phyloP scores from a whole-genome alignment of 176 grass and related monocot genomes.

The Leersia perrieri region DNA sequence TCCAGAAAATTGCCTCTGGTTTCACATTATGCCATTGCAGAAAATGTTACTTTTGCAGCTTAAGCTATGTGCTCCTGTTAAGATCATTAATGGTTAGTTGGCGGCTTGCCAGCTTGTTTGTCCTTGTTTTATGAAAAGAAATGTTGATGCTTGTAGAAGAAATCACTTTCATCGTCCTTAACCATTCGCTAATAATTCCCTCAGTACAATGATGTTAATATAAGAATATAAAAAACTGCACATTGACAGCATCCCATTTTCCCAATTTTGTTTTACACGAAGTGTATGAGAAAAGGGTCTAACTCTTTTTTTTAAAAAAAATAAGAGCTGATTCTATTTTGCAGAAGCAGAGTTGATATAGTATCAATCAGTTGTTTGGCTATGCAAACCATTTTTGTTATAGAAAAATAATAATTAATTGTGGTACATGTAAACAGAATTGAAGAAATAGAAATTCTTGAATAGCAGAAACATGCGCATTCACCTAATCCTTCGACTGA shows the following conservation, averaged over 20 bases:
- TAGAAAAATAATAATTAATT: too few species aligned
- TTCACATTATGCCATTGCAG: too few species aligned
- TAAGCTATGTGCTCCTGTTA: not conserved
- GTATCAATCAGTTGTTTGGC: too few species aligned
- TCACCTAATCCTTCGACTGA: not conserved
- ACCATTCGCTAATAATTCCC: not conserved
- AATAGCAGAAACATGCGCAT: not conserved
- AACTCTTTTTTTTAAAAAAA: not conserved
- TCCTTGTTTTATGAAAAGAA: not conserved
- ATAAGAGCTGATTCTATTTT: not conserved
- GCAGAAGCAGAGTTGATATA: too few species aligned
- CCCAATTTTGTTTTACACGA: not conserved
- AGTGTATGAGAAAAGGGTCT: not conserved
- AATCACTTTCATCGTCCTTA: not conserved
- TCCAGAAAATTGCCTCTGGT: not conserved
- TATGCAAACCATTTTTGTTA: too few species aligned
- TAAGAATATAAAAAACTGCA: not conserved
- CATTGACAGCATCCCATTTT: not conserved
- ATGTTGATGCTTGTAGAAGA: not conserved
- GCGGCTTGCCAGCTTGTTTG: not conserved
- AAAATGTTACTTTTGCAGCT: not conserved
- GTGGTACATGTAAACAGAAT: not conserved
- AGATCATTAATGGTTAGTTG: not conserved
- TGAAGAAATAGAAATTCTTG: not conserved
- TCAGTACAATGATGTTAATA: not conserved